phyloP scores from a whole-genome alignment of 108 stramenopile species.

The Fistulifera pelliculosa region DNA sequence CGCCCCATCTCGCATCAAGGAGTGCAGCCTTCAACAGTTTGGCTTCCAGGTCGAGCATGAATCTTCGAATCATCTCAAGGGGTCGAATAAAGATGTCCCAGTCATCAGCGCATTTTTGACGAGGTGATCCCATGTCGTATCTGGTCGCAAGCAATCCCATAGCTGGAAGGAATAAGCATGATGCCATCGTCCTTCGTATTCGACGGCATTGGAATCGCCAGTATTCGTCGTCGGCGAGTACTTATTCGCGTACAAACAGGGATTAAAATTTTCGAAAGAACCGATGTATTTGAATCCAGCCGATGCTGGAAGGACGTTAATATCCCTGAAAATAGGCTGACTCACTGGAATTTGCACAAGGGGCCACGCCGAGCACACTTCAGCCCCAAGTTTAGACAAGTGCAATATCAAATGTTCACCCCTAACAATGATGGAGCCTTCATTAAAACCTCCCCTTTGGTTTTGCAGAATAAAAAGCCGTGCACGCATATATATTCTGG shows the following conservation, averaged over 20 bases:
- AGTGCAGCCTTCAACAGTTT: conserved; percentile 37
- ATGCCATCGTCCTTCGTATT: conserved; percentile 25
- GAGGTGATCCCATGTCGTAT: conserved; percentile 17
- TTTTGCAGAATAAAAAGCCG: conserved; percentile 13
- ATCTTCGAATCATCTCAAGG: conserved; percentile 38
- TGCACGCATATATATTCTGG: conserved; percentile 13
- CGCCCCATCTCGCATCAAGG: conserved; percentile 44
- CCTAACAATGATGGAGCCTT: no score
- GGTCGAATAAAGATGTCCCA: conserved; percentile 23
- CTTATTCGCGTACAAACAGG: conserved; percentile 25
- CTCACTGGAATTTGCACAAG: conserved; percentile 27
- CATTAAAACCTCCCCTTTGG: no score
- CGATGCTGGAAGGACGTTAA: conserved; percentile 4
- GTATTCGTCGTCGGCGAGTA: conserved; percentile 17
- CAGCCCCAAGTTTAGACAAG: no score
- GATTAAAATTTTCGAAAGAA: conserved; percentile 15
- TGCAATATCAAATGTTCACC: no score
- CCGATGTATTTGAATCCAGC: conserved; percentile 8
- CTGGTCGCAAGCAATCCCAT: conserved; percentile 12
- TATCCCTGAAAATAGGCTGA: neutral
- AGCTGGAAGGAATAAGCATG: conserved; percentile 7
- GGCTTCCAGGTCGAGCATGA: conserved; percentile 39
- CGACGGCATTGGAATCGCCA: neutral
- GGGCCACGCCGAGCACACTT: conserved; percentile 26
- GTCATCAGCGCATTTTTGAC: conserved; percentile 12